These are phyloP conservation scores for Chernovozyma sophiae-reginae DNA, from an alignment of 1,139 yeast species.

Conservation along the genomic window DNA sequence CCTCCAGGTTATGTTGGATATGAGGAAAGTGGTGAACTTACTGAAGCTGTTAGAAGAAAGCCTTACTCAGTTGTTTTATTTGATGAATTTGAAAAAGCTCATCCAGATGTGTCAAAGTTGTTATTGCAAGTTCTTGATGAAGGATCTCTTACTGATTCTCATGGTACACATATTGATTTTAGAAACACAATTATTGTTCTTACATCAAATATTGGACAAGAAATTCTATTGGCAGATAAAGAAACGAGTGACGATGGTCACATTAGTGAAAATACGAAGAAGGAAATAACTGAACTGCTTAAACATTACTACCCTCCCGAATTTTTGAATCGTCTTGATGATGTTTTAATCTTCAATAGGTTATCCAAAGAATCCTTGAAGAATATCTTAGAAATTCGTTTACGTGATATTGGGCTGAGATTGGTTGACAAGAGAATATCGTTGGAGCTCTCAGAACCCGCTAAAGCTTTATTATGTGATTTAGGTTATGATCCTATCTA, in stretches of 20 bases:
- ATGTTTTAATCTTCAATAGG: constrained; percentile 83
- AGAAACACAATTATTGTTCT: constrained; percentile 92
- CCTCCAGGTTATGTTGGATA: constrained; percentile 98
- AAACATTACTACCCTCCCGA: constrained; percentile 84
- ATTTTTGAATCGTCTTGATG: constrained; percentile 90
- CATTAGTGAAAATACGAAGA: constrained; percentile 46
- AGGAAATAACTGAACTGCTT: constrained; percentile 61
- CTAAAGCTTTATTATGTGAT: constrained; percentile 73
- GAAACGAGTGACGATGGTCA: constrained; percentile 42
- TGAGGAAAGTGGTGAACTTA: constrained; percentile 92
- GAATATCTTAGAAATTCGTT: constrained; percentile 78
- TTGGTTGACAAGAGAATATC: constrained; percentile 74
- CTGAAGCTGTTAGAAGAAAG: constrained; percentile 92
- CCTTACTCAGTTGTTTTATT: constrained; percentile 91
- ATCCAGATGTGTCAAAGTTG: constrained; percentile 85
- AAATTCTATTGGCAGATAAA: constrained; percentile 64
- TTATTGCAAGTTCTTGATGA: constrained; percentile 91
- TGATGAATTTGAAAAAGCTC: constrained; percentile 97
- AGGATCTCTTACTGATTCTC: constrained; percentile 90
- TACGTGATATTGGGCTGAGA: constrained; percentile 75
- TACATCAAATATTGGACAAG: constrained; percentile 97
- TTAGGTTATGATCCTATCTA: constrained; percentile 87
- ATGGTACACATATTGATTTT: constrained; percentile 91
- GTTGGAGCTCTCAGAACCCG: constrained; percentile 53
- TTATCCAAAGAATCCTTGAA: constrained; percentile 69